Base-by-base conservation (phyloP, 495 filamentous ascomycete species). In the Tetracladium setigerum region DNA sequence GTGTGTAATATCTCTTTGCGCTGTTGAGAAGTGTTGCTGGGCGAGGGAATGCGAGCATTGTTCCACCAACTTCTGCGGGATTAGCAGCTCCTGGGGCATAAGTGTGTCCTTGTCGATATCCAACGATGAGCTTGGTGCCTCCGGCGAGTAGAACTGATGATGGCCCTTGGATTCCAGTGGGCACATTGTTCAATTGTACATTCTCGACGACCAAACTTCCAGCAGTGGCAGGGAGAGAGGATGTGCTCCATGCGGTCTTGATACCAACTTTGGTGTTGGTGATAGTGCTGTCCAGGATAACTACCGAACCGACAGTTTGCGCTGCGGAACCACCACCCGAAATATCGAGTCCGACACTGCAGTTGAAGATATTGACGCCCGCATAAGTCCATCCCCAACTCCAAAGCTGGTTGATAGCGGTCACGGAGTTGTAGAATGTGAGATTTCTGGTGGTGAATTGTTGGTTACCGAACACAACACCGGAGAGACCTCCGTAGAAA, bases 401-500 rank as follows among this genome's bases (percentile, higher is more conserved):
- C 71, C 71, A 78, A 17, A 70, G 53, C 42, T 73, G 69, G 33
- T 57, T 73, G 46, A 85, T 71, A 30, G 73, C 78, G 14, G 72
- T 76, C 30, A 68, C 53, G 33, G 74, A 76, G 51, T 80, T 72
- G 53, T 64, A 63, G 30, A 81, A 79, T 24, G 59, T 66, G 1
- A 63, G 70, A 2, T 67, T 72, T 7, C 66, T 69, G 55, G 71
- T 70, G 16, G 44, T 47, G 59, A 89, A 83, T 12, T 64, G 34
- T 64, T 92, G 86, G 55, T 87, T 90, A 9, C 85, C 86, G 49
- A 89, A 61, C 30, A 71, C 71, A 22, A 73, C 72, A 30, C 79
- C 87, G 27, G 78, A 71, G 0, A 72, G 62, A 14, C 87, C 87
- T 46, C 87, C 87, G 44, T 79, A 79, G 63, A 89, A 89, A 5